Evolutionary conservation across 805 yeast genomes (phyloP), one percentile per base, ranked within the genome.

Genomic region (Jamesozyma jinghongensis): DNA sequence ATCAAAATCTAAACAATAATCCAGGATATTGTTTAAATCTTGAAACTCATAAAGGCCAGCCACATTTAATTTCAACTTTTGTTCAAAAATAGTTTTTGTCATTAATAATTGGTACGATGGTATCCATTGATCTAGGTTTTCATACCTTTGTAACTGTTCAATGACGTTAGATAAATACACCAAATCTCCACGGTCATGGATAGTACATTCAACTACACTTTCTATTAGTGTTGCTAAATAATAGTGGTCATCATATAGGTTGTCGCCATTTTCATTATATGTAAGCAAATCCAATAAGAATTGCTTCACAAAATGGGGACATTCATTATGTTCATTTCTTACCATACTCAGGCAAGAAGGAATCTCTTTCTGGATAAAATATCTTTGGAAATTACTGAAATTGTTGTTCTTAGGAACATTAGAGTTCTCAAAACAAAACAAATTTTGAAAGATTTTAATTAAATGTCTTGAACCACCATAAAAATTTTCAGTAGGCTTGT

Each of bases 221-320:
- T 65, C 59, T 5, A 88, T 70, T 47, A 90, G 61, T 2, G 68
- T 68, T 3, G 78, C 63, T 4, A 85, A 57, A 48, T 84, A 90
- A 53, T 67, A 73, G 35, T 81, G 68, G 57, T 90, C 97, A 37
- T 79, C 75, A 56, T 75, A 90, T 6, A 71, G 69, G 56, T 90
- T 90, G 49, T 74, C 81, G 17, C 84, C 69, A 56, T 92, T 90
- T 50, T 90, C 97, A 54, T 88, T 88, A 63, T 78, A 90, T 43
- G 84, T 74, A 45, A 90, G 65, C 38, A 88, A 57, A 52, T 79
- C 85, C 41, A 88, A 62, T 35, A 90, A 50, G 42, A 90, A 74
- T 32, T 69, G 65, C 52, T 75, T 75, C 8, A 87, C 69, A 37
- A 70, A 77, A 2, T 64, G 47, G 47, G 94, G 67, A 68, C 85